Base-by-base conservation (phyloP, 257 asterid genomes). In the Ophiorrhiza pumila region DNA sequence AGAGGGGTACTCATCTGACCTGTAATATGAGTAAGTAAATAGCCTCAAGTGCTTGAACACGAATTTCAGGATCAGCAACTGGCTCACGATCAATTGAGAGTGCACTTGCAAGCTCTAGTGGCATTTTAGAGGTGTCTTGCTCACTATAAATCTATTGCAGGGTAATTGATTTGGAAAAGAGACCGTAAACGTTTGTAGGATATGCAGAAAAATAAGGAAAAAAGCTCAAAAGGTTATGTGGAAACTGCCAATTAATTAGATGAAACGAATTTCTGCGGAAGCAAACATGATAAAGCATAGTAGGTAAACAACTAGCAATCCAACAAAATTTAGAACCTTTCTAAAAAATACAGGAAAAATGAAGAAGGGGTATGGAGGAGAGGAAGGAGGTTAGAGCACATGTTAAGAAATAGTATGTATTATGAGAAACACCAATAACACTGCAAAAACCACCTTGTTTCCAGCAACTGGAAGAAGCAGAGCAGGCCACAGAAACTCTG, bases 401-500 rank as follows among this genome's bases (percentile, higher is more conserved):
- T 46, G 52, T 11, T 31, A 22, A 37, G 31, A 37, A 43, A 37
- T 35, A 8, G n/a, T 63, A 37, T n/a, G 41, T 49, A 3, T 23
- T 3, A 45, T 23, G 53, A 37, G 45, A n/a, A 56, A 67, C n/a
- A 5, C 12, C 50, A 34, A 56, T 37, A 18, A 58, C 3, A 68
- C 56, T 74, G 57, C 37, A 25, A 71, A n/a, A 39, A 27, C 71
- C 74, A 95, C 99, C 95, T 91, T 95, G 80, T 90, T 90, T 79
- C 98, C 99, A 75, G 99, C 96, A 78, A 92, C 97, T 50, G 99
- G 99, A 59, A 95, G 88, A 55, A 92, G 85, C 45, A 95, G 85
- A 45, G 97, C 95, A 25, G 97, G 99, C 99, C 99, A 95, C 23
- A 92, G 88, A 84, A 95, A 95, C 82, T 95, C 99, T 4, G 98